Conservation (phyloP, 108 stramenopile species). For the Asterionellopsis glacialis region DNA sequence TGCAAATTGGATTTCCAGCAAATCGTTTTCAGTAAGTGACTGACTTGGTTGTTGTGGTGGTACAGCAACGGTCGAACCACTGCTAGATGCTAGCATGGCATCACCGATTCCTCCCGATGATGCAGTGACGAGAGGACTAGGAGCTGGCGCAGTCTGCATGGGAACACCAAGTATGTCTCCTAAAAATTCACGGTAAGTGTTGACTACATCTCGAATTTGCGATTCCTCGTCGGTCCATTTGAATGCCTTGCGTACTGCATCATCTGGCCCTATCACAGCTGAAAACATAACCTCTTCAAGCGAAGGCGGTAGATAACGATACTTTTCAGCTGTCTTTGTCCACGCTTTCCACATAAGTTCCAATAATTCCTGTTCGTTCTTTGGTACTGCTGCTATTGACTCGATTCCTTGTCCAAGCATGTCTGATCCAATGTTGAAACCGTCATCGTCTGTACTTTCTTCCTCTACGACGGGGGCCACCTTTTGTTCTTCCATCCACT, state of each 20-base stretch:
- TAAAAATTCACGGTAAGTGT: neutral
- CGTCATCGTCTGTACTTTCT: neutral
- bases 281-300: slow-evolving; percentile 41
- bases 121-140: neutral
- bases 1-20: slow-evolving; percentile 56
- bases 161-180: neutral
- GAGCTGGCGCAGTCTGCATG: neutral
- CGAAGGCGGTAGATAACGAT: slow-evolving; percentile 31
- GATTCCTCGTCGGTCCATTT: slow-evolving; percentile 41
- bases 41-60: neutral
- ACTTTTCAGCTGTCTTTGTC: slow-evolving; percentile 41
- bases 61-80: neutral
- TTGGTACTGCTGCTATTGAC: slow-evolving; percentile 12
- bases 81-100: neutral
- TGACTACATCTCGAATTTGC: slow-evolving; percentile 44
- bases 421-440: neutral
- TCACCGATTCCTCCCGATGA: neutral
- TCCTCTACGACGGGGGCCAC: slow-evolving; percentile 5
- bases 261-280: slow-evolving; percentile 32
- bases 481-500: slow-evolving; percentile 38
- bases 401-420: neutral
- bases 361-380: slow-evolving; percentile 28
- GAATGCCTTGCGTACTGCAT: slow-evolving; percentile 48
- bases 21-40: slow-evolving; percentile 22
- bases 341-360: slow-evolving; percentile 36